A percentile compares a stretch with the other conserved stretches of the same genome.
Evolutionary conservation across 371 early-diverging fungal genomes (phyloP).

Genomic region (Rhizopus stolonifer): DNA sequence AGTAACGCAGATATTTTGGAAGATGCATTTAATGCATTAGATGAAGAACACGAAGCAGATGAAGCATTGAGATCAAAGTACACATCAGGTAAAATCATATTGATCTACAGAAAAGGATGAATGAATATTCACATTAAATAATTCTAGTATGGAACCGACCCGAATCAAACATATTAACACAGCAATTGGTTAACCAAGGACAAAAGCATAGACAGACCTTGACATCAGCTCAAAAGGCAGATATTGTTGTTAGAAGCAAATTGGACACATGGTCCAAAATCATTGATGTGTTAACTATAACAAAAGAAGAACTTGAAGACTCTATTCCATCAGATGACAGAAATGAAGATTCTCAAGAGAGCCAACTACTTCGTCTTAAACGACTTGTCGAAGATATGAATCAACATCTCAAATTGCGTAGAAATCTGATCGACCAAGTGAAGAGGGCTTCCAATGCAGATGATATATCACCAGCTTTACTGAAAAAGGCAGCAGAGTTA

Average conservation of each 20-base stretch:
- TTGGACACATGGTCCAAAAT: constrained; percentile 61
- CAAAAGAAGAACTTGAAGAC: constrained; percentile 38
- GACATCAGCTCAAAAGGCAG: constrained; percentile 67
- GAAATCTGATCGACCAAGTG: constrained; percentile 30
- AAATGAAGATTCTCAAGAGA: background rate
- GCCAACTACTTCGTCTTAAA: constrained; percentile 17
- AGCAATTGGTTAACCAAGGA: constrained; percentile 60
- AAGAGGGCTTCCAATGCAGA: constrained; percentile 60
- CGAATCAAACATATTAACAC: constrained; percentile 61
- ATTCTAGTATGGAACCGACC: constrained; percentile 67
- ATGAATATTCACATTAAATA: too few species aligned
- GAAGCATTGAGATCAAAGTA: constrained; percentile 54
- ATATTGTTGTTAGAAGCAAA: constrained; percentile 61
- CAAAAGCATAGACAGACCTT: constrained; percentile 65
- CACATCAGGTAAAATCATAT: constrained; percentile 39
- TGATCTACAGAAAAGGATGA: too few species aligned
- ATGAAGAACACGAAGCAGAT: constrained; percentile 74
- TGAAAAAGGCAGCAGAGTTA: constrained; percentile 48
- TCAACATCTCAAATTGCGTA: constrained; percentile 25
- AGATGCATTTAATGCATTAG: constrained; percentile 67
- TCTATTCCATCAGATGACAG: constrained; percentile 21
- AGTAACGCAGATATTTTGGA: constrained; percentile 58
- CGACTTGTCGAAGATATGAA: constrained; percentile 35
- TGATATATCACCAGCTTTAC: constrained; percentile 62
- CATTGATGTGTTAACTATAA: constrained; percentile 37